Conservation (phyloP, 2,329 filamentous ascomycete genomes). For the Lasiodiplodia sp. region DNA sequence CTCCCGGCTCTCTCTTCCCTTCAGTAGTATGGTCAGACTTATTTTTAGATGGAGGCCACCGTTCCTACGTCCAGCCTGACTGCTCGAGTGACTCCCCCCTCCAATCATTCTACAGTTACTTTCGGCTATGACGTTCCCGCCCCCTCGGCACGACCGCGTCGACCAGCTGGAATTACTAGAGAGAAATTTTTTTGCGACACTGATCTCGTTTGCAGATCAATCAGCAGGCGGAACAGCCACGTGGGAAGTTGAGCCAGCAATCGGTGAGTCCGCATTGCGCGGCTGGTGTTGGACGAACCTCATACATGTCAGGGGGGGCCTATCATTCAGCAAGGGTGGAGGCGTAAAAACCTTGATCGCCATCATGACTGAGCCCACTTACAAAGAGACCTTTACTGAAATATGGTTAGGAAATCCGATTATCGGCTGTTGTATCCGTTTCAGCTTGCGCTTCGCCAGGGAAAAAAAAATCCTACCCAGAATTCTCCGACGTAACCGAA, state of each 20-base stretch:
- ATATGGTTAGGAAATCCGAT: not conserved
- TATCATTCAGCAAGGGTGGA: not conserved
- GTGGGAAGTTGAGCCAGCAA: not conserved
- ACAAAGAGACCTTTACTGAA: not conserved
- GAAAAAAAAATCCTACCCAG: not conserved
- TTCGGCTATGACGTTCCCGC: not conserved
- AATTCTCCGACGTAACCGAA: not conserved
- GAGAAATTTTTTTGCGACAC: not conserved
- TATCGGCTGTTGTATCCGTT: not conserved
- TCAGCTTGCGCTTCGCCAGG: not conserved
- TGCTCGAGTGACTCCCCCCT: not conserved
- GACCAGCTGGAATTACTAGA: not conserved
- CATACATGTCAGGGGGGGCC: not conserved
- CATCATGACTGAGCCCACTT: not conserved
- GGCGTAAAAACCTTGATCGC: conserved; percentile 8
- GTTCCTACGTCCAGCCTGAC: not conserved
- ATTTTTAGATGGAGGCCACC: not conserved
- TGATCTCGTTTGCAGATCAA: not conserved
- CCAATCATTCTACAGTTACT: not conserved
- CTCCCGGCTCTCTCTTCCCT: not conserved
- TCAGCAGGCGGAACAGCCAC: conserved; percentile 4
- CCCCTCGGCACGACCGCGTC: not conserved
- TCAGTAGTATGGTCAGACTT: not conserved
- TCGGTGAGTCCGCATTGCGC: conserved; percentile 3
- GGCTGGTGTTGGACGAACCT: not conserved